Conservation (phyloP, 331 rosid species). For the Rhamnella rubrinervis region DNA sequence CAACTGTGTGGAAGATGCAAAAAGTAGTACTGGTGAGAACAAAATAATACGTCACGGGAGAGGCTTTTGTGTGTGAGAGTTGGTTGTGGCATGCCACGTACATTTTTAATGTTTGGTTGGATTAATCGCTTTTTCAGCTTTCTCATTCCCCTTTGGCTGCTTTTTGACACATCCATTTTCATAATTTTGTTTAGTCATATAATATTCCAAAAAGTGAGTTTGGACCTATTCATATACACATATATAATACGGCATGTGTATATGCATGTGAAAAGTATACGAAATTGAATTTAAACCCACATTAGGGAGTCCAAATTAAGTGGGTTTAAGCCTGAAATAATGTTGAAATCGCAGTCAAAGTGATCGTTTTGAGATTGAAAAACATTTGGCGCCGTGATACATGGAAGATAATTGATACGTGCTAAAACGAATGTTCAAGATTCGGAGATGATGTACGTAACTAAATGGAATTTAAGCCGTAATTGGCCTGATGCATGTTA, state of each 20-base stretch:
- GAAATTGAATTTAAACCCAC: no score
- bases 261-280: neutral
- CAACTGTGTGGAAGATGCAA: neutral
- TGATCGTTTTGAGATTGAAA: neutral
- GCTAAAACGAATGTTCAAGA: no score
- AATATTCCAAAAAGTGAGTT: neutral
- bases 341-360: neutral
- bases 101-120: neutral
- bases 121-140: neutral
- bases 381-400: neutral
- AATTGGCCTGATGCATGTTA: no score
- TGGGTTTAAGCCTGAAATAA: neutral
- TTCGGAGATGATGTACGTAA: neutral
- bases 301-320: neutral
- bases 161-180: neutral
- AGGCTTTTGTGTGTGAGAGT: neutral
- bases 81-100: slow-evolving; percentile 7
- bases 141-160: neutral
- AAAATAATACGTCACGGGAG: slow-evolving; percentile 14
- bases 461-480: no score
- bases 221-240: neutral
- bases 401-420: neutral
- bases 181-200: neutral
- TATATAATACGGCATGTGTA: neutral
- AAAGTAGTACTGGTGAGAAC: neutral